Evolutionary conservation across 2,329 filamentous ascomycete species (phyloP).

Genomic region (Pseudodiploospora longispora): DNA sequence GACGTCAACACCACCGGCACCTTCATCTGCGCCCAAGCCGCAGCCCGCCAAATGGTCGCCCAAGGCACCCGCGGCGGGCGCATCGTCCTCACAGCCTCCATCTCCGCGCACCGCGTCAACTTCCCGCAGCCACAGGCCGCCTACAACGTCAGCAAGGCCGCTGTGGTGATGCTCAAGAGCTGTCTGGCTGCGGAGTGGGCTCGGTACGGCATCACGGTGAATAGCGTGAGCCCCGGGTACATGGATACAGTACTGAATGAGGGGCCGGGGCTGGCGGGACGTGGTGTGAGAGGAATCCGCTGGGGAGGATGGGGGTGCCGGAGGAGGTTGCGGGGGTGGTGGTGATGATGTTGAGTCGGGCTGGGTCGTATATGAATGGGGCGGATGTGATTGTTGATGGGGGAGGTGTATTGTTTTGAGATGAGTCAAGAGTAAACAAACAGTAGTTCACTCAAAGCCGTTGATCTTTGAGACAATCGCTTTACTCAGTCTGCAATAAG

Average conservation of each 20-base stretch:
- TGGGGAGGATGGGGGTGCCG: slow-evolving; percentile 56
- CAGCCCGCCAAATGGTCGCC: slow-evolving; percentile 43
- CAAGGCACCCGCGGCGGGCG: slow-evolving; percentile 42
- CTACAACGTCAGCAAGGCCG: slow-evolving; percentile 68
- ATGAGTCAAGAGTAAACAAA: background rate
- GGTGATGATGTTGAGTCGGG: slow-evolving; percentile 50
- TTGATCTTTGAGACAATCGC: no score
- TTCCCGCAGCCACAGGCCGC: slow-evolving; percentile 63
- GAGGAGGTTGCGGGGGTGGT: slow-evolving; percentile 56
- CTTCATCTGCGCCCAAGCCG: slow-evolving; percentile 63
- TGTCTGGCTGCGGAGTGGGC: slow-evolving; percentile 69
- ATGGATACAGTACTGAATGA: slow-evolving; percentile 72
- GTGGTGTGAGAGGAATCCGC: slow-evolving; percentile 54
- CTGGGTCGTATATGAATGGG: slow-evolving; percentile 61
- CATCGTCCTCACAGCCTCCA: slow-evolving; percentile 59
- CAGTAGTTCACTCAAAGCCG: no score
- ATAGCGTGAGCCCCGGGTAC: slow-evolving; percentile 64
- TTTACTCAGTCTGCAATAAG: no score
- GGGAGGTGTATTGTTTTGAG: slow-evolving; percentile 22
- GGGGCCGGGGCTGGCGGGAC: slow-evolving; percentile 47
- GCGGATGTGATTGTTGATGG: slow-evolving; percentile 60
- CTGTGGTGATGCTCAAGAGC: slow-evolving; percentile 53
- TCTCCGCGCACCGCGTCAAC: slow-evolving; percentile 61
- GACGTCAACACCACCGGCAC: slow-evolving; percentile 66
- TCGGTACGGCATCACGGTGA: slow-evolving; percentile 60